Evolutionary conservation across 2,329 filamentous ascomycete species (phyloP).

Genomic region (Helotiales sp.): DNA sequence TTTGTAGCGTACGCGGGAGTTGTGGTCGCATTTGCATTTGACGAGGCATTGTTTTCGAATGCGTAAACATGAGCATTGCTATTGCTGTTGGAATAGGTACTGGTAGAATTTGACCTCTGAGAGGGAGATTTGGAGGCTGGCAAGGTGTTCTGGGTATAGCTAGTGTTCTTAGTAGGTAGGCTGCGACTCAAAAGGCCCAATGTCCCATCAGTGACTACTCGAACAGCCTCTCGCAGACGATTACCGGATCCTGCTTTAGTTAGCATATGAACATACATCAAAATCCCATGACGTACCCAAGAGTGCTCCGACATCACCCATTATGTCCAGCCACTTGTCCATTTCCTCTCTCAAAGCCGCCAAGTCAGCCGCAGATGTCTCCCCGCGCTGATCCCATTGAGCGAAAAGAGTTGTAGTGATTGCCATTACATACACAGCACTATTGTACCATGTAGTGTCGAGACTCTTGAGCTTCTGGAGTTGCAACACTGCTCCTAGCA

Average conservation of each 20-base stretch:
- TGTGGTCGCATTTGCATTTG: slow-evolving; percentile 11
- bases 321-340: slow-evolving; percentile 66
- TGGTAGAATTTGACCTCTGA: slow-evolving; percentile 1
- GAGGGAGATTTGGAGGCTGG: slow-evolving; percentile 10
- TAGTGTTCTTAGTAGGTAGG: slow-evolving; percentile 41
- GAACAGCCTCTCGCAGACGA: slow-evolving; percentile 48
- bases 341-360: slow-evolving; percentile 64
- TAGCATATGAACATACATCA: background rate
- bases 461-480: slow-evolving; percentile 65
- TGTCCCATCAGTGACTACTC: slow-evolving; percentile 47
- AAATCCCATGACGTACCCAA: slow-evolving; percentile 54
- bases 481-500: slow-evolving; percentile 59
- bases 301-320: slow-evolving; percentile 65
- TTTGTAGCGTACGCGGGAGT: slow-evolving; percentile 19
- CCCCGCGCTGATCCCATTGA: slow-evolving; percentile 65
- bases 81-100: background rate
- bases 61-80: slow-evolving; percentile 11
- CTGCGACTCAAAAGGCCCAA: slow-evolving; percentile 45
- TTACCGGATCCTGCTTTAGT: slow-evolving; percentile 43
- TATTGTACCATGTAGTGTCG: slow-evolving; percentile 77
- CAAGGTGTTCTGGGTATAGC: slow-evolving; percentile 18
- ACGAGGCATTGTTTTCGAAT: slow-evolving; percentile 12
- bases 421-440: slow-evolving; percentile 70
- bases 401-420: slow-evolving; percentile 73
- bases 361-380: slow-evolving; percentile 59